Evolutionary conservation across 192 early-diverging fungal species (phyloP).

Genomic region (Gonapodya sp.): DNA sequence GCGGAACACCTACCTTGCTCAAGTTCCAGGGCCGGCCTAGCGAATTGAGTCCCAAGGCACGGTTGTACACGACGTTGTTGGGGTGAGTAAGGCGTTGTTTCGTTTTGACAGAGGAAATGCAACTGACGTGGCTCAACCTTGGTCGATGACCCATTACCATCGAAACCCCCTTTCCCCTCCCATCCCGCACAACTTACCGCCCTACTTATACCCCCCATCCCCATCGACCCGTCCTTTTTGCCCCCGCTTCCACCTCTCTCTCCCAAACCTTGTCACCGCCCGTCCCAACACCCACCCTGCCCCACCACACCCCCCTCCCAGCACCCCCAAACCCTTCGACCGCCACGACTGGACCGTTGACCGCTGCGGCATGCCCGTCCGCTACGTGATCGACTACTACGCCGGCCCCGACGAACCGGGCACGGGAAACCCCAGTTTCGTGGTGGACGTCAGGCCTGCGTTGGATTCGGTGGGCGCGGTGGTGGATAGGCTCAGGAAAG

Average conservation of each 20-base stretch:
- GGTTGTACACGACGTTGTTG: conserved; percentile 44
- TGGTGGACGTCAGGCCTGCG: conserved; percentile 89
- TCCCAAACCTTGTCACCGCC: too few species aligned
- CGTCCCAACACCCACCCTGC: not conserved
- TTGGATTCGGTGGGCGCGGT: conserved; percentile 65
- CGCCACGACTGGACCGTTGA: conserved; percentile 95
- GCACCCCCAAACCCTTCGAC: conserved; percentile 85
- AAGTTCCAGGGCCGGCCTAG: conserved; percentile 79
- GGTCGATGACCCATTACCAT: too few species aligned
- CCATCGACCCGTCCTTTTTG: not conserved
- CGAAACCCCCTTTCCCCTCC: too few species aligned
- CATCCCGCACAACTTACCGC: too few species aligned
- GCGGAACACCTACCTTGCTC: conserved; percentile 53
- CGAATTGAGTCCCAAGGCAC: conserved; percentile 63
- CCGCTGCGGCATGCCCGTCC: conserved; percentile 74
- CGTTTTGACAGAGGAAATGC: too few species aligned
- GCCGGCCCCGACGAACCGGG: conserved; percentile 57
- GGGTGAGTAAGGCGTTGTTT: conserved; percentile 36
- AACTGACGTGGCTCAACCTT: too few species aligned
- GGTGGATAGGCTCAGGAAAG: conserved; percentile 53
- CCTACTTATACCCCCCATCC: too few species aligned
- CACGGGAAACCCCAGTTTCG: conserved; percentile 67
- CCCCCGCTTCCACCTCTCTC: not conserved
- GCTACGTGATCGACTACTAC: conserved; percentile 99
- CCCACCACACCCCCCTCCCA: conserved; percentile 20